Evolutionary conservation across 2,329 filamentous ascomycete genomes (phyloP).

Genomic region (Fusarium fracticaudum): DNA sequence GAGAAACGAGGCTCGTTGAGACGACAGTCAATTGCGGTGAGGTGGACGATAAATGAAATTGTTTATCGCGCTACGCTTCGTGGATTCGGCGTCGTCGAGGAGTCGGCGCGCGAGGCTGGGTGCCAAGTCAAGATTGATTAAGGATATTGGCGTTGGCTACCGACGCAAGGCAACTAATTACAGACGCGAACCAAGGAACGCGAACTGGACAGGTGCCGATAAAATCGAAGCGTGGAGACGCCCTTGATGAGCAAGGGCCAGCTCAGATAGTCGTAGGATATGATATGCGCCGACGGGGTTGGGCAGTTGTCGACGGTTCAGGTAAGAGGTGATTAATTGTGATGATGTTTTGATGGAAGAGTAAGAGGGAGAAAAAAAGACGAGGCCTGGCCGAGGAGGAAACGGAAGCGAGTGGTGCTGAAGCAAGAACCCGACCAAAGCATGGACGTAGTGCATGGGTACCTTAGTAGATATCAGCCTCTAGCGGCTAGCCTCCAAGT

Average conservation of each 20-base stretch:
- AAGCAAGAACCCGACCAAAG: conserved; percentile 20
- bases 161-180: conserved; percentile 17
- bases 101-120: conserved; percentile 36
- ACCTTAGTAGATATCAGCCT: conserved; percentile 10
- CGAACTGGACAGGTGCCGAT: conserved; percentile 1
- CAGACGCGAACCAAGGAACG: conserved; percentile 32
- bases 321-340: conserved; percentile 28
- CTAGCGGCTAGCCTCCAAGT: not conserved
- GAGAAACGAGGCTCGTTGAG: conserved; percentile 20
- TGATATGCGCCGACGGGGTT: conserved; percentile 2
- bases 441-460: conserved; percentile 15
- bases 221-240: not conserved
- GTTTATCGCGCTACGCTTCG: conserved; percentile 14
- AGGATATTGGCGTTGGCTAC: conserved; percentile 22
- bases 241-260: conserved; percentile 12
- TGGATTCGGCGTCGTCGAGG: conserved; percentile 14
- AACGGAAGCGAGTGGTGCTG: conserved; percentile 31
- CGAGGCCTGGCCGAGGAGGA: conserved; percentile 39
- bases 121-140: conserved; percentile 17
- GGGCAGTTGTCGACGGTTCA: conserved; percentile 27
- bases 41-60: not conserved
- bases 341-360: conserved; percentile 43
- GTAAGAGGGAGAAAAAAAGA: conserved; percentile 44
- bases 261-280: conserved; percentile 2
- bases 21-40: not conserved